Evolutionary conservation across 139 green algal species (phyloP).

Genomic region (Tetradesmus obliquus): DNA sequence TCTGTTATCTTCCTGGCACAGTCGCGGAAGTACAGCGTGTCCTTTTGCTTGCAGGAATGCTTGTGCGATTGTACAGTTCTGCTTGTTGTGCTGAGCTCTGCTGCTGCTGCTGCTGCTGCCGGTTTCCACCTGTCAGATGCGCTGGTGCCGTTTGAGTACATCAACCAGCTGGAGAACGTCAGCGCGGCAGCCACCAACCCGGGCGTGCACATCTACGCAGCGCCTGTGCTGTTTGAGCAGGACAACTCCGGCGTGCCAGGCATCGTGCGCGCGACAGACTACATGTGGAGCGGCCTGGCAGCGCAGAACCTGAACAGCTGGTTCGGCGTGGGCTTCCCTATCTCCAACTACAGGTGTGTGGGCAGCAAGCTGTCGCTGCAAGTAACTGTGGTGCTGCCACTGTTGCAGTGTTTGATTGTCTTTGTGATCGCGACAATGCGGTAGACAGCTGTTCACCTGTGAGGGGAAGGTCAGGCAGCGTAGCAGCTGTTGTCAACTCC

Average conservation of each 20-base stretch:
- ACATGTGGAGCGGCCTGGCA: slow-evolving; percentile 57
- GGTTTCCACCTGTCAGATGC: slow-evolving; percentile 30
- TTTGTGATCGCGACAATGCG: no score
- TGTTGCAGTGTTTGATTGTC: no score
- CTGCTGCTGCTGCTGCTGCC: not conserved
- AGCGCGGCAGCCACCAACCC: slow-evolving; percentile 11
- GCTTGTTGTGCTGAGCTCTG: not conserved
- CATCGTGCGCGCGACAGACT: slow-evolving; percentile 57
- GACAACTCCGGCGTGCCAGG: slow-evolving; percentile 50
- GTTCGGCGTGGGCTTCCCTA: slow-evolving; percentile 55
- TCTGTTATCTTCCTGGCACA: no score
- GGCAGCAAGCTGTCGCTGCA: not conserved
- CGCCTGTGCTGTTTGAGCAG: slow-evolving; percentile 59
- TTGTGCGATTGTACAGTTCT: not conserved
- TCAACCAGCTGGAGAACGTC: slow-evolving; percentile 43
- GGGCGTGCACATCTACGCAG: slow-evolving; percentile 45
- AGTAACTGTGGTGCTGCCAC: no score
- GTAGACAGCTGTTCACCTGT: no score
- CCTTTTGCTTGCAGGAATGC: no score
- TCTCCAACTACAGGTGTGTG: slow-evolving; percentile 56
- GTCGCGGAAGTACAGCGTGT: no score
- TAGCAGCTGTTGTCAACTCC: no score
- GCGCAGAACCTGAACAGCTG: slow-evolving; percentile 56
- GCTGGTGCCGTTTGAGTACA: slow-evolving; percentile 45
- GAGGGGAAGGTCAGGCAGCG: no score